Conservation (phyloP, 768 basidiomycete species). For the Hypholoma fasciculare region DNA sequence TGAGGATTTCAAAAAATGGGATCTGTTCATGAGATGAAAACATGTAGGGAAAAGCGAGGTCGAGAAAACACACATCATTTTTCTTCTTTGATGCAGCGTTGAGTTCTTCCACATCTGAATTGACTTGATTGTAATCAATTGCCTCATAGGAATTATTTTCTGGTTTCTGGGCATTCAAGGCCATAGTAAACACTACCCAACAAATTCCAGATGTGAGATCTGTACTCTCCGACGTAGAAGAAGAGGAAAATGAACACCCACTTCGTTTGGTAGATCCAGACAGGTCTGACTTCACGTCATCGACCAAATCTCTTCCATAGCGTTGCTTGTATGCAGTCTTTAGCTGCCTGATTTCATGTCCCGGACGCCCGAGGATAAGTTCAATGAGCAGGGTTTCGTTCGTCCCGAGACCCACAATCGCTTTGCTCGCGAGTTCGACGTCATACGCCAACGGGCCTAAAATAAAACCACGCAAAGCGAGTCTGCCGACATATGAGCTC, state of each 20-base stretch:
- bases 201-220: background rate
- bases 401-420: slow-evolving; percentile 32
- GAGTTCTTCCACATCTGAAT: slow-evolving; percentile 43
- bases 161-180: slow-evolving; percentile 42
- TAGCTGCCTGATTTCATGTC: slow-evolving; percentile 32
- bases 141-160: slow-evolving; percentile 28
- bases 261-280: slow-evolving; percentile 31
- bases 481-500: slow-evolving; percentile 11
- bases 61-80: slow-evolving; percentile 31
- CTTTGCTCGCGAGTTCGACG: slow-evolving; percentile 32
- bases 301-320: slow-evolving; percentile 27
- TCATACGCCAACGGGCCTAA: slow-evolving; percentile 42
- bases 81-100: slow-evolving; percentile 40
- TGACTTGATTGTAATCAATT: slow-evolving; percentile 38
- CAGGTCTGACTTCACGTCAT: slow-evolving; percentile 31
- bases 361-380: slow-evolving; percentile 37
- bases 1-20: slow-evolving; percentile 46
- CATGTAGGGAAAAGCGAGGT: background rate
- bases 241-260: slow-evolving; percentile 17
- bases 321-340: slow-evolving; percentile 28
- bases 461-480: slow-evolving; percentile 31
- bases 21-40: slow-evolving; percentile 17
- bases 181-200: slow-evolving; percentile 52
- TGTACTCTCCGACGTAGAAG: background rate
- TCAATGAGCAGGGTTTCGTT: slow-evolving; percentile 38